Conservation (phyloP, 352 stramenopile species). For the Globisporangium mamillatum region DNA sequence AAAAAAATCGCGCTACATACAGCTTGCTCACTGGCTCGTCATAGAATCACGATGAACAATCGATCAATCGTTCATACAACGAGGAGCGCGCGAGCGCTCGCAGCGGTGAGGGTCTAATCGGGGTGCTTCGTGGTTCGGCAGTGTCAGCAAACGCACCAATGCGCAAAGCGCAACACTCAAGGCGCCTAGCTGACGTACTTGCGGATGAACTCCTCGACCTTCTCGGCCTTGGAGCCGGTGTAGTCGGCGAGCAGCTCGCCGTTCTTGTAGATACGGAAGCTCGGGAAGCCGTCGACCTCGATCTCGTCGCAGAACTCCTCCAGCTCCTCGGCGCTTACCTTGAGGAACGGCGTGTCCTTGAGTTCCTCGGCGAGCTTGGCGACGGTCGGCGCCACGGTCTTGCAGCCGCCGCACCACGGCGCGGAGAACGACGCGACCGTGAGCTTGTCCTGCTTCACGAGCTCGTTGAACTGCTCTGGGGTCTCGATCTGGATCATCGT, state of each 20-base stretch:
- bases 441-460: constrained; percentile 35
- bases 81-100: too few species aligned
- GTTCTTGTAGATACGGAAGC: constrained; percentile 71
- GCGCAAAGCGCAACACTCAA: background rate
- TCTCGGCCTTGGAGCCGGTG: constrained; percentile 71
- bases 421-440: constrained; percentile 55
- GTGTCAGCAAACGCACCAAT: background rate
- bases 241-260: constrained; percentile 56
- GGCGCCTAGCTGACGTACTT: constrained; percentile 28
- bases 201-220: constrained; percentile 74
- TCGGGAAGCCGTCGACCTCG: constrained; percentile 75
- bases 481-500: constrained; percentile 37
- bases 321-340: constrained; percentile 55
- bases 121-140: background rate
- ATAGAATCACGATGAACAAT: background rate
- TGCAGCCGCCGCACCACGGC: constrained; percentile 68
- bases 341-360: constrained; percentile 47
- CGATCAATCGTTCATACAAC: background rate
- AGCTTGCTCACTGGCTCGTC: background rate
- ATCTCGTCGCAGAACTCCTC: constrained; percentile 66
- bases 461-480: constrained; percentile 39
- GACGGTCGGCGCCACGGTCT: constrained; percentile 53
- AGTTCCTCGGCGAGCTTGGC: constrained; percentile 54
- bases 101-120: background rate
- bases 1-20: background rate